These are phyloP conservation scores for Coemansia sp. DNA, from an alignment of 192 early-diverging fungal species.

Conservation along the genomic window DNA sequence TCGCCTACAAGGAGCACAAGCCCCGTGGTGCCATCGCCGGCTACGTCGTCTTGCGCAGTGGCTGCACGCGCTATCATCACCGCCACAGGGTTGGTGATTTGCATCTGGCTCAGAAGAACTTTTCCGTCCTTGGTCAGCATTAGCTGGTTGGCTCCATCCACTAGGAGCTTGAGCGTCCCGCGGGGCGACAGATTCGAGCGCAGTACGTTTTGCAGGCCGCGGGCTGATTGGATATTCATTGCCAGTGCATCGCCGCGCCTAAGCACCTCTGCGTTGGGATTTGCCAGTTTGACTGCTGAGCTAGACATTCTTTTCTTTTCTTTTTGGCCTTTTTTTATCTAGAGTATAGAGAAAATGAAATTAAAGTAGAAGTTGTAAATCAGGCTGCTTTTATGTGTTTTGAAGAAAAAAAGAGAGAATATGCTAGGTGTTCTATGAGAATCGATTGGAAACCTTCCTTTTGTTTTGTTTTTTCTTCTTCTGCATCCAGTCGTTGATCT, in stretches of 20 bases:
- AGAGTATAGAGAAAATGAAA: neutral
- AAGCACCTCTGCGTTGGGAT: constrained; percentile 98
- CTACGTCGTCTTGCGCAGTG: constrained; percentile 98
- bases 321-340: neutral
- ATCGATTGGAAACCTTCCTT: neutral
- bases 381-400: neutral
- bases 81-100: constrained; percentile 99
- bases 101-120: constrained; percentile 98
- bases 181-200: constrained; percentile 96
- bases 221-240: constrained; percentile 93
- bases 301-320: constrained; percentile 30
- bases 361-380: neutral
- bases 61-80: constrained; percentile 99
- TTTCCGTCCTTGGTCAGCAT: constrained; percentile 99
- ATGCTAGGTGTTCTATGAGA: neutral
- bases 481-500: neutral
- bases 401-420: constrained; percentile 6
- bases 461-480: no score
- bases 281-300: constrained; percentile 89
- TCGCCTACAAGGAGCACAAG: constrained; percentile 97
- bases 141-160: constrained; percentile 92
- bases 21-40: constrained; percentile 97
- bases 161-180: constrained; percentile 99
- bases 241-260: constrained; percentile 95
- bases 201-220: constrained; percentile 94